Conservation (phyloP, 441 rosid species). For the Adansonia gregorii region DNA sequence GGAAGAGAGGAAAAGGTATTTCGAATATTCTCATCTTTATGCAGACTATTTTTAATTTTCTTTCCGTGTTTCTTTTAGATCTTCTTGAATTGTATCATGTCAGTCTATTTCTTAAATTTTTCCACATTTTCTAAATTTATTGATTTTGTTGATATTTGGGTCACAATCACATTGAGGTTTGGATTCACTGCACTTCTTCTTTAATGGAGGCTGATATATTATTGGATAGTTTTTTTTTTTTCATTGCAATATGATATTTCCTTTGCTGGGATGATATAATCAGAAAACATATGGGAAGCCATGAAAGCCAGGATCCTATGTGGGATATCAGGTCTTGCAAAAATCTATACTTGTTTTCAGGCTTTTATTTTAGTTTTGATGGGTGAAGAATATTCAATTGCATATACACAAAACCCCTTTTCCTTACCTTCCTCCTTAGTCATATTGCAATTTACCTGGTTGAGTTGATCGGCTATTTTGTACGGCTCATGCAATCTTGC, state of each 20-base stretch:
- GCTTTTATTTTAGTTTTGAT: neutral
- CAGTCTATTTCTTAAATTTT: neutral
- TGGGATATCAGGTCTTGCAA: neutral
- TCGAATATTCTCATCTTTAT: slow-evolving; percentile 21
- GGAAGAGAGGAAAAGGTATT: slow-evolving; percentile 91
- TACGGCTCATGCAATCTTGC: neutral
- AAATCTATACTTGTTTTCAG: neutral
- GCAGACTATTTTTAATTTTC: slow-evolving; percentile 18
- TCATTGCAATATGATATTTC: neutral
- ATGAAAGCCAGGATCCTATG: neutral
- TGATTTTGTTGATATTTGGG: neutral
- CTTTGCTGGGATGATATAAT: neutral
- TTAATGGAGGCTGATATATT: neutral
- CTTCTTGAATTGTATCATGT: neutral
- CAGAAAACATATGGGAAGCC: neutral
- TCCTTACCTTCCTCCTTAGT: neutral
- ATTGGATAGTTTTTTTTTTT: slow-evolving; percentile 4
- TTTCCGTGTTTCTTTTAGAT: neutral
- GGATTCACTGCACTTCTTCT: neutral
- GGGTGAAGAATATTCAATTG: neutral
- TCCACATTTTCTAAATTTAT: neutral
- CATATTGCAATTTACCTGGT: neutral
- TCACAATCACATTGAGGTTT: neutral
- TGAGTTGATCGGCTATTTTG: neutral
- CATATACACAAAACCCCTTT: neutral